Evolutionary conservation across 2,329 filamentous ascomycete species (phyloP), one percentile per base, ranked within the genome.

Genomic region (Phialophora verrucosa): DNA sequence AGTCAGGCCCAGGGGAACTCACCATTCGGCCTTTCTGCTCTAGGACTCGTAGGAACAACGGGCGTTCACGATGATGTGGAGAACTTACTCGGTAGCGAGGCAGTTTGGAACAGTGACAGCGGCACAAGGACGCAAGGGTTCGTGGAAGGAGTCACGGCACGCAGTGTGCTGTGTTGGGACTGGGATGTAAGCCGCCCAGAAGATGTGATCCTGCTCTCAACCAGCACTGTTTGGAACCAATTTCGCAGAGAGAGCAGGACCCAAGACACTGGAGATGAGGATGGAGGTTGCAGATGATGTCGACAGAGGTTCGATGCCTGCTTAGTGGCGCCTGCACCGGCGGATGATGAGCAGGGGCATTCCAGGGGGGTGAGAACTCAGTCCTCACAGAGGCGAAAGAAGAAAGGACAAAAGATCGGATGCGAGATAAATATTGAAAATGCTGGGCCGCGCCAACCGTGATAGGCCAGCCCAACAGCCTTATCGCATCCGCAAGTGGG

Each of bases 381-480:
- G 35, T 12, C 12, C 38, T 44, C 38, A n/a, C 38, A 44, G 38
- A 44, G 38, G 38, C 38, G 14, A 44, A n/a, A 44, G 38, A 44
- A 44, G 38, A 8, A 44, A 29, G 49, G 49, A 51, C 49, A 51
- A 14, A 51, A 51, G 49, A 23, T 51, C 49, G 49, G 23, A 51
- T 27, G 49, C 49, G 25, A 51, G 49, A 51, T 51, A 51, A 11
- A 29, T 51, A 51, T 51, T 51, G 49, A 8, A 51, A 51, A 51
- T 51, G 49, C 49, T 51, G 20, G 23, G 20, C 49, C 49, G 20
- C 12, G 5, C 49, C 20, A 51, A 29, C 10, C 49, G 25, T 51
- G 49, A 51, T 51, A 51, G 49, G 49, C 12, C 49, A 25, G 20
- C 20, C 20, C 20, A 17, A 17, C 49, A 51, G 49, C 49, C 49